Evolutionary conservation across 2,329 filamentous ascomycete genomes (phyloP), one percentile per base, ranked within the genome.

Genomic region (Fusarium acutatum): DNA sequence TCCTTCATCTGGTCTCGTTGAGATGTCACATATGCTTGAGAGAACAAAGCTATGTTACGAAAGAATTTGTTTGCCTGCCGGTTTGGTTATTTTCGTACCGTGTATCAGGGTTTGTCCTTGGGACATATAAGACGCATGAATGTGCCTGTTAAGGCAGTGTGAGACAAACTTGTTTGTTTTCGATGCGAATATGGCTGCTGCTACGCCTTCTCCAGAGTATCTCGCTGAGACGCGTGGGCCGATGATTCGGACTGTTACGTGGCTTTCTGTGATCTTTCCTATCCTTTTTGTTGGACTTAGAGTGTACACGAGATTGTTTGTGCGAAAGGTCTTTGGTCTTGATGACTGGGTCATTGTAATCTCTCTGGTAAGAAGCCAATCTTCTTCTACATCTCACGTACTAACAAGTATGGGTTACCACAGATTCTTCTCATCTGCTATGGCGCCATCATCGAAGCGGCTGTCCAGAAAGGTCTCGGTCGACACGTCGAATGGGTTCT

Each of bases 271-370:
- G 1, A 37, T 64, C 5, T 32, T 73, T 8, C 71, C 71, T 1
- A 40, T 61, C 3, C 14, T 73, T 13, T 22, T 73, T 12, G 71
- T 73, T 11, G 30, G n/a, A 10, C 32, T 73, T 0, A 37, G 71
- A 17, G 49, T 56, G 9, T 73, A 73, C 9, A 73, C 71, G 0
- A 40, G 71, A 9, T 20, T 73, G 1, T 68, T 73, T 10, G 56
- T 73, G 4, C 67, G 71, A 5, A 74, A 74, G 22, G 71, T 73
- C 2, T 74, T 74, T 34, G 71, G 71, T 38, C 28, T 72, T 3
- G 71, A 73, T 52, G 71, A 73, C 59, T 73, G 63, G 62, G 43
- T 72, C 28, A 74, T 73, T 18, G 41, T 67, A 15, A 15, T 74
- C 20, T 37, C 71, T 34, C 22, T 73, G 15, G 71, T 73, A 52